These are phyloP conservation scores for Rhytidiadelphus loreus DNA, from an alignment of 225 moss, liverwort and hornwort genomes.

Conservation along the genomic window DNA sequence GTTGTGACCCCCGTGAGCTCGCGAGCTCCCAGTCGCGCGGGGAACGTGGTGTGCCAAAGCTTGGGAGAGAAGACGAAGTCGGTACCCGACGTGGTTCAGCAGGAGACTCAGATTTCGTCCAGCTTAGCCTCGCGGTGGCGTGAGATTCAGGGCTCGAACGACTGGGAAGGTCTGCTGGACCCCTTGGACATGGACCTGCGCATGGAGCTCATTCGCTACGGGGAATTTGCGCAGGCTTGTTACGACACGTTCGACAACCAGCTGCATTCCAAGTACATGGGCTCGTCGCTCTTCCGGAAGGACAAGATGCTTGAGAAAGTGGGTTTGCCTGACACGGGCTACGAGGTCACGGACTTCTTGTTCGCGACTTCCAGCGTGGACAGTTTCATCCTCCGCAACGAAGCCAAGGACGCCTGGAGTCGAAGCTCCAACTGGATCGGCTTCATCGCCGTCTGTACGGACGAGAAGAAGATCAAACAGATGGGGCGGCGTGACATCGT, in stretches of 20 bases:
- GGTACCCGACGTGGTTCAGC: not conserved
- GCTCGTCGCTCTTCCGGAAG: slow-evolving; percentile 37
- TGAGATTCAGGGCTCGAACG: slow-evolving; percentile 44
- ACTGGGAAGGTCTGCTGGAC: slow-evolving; percentile 56
- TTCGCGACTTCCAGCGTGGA: slow-evolving; percentile 52
- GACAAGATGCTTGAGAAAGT: slow-evolving; percentile 39
- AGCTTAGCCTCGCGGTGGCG: slow-evolving; percentile 42
- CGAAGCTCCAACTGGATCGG: slow-evolving; percentile 73
- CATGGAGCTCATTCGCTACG: slow-evolving; percentile 55
- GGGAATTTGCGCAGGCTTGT: slow-evolving; percentile 56
- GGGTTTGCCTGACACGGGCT: slow-evolving; percentile 52
- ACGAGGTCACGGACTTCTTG: slow-evolving; percentile 56
- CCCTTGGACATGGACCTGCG: slow-evolving; percentile 55
- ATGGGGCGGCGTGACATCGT: slow-evolving; percentile 68
- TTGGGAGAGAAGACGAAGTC: not conserved
- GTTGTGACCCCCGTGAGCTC: not conserved
- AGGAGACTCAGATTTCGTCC: not conserved
- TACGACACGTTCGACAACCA: slow-evolving; percentile 66
- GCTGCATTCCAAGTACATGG: slow-evolving; percentile 43
- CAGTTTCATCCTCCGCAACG: slow-evolving; percentile 31
- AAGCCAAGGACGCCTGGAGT: slow-evolving; percentile 39
- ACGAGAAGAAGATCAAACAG: slow-evolving; percentile 24
- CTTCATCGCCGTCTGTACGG: slow-evolving; percentile 55
- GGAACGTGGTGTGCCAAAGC: slow-evolving; percentile 6
- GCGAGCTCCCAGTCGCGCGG: not conserved